phyloP scores from a whole-genome alignment of 2,329 filamentous ascomycete genomes.

The Coniochaeta sp. region DNA sequence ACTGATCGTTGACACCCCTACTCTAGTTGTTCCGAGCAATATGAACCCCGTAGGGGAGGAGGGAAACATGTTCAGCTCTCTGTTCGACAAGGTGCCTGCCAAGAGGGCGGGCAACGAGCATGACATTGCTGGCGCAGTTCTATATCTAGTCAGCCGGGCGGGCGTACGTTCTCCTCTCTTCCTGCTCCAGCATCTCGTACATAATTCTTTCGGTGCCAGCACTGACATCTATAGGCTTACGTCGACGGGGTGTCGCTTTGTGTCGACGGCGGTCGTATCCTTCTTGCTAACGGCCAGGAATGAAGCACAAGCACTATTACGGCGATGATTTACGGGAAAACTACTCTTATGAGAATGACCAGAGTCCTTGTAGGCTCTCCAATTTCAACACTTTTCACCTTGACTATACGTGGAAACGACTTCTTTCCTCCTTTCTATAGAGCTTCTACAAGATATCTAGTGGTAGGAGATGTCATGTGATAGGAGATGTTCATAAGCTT shows the following conservation, averaged over 20 bases:
- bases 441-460: no score
- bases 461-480: no score
- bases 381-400: no score
- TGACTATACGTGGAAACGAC: no score
- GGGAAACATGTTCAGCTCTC: conserved; percentile 22
- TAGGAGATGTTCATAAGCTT: no score
- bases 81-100: conserved; percentile 24
- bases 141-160: conserved; percentile 22
- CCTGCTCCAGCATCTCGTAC: not conserved
- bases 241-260: conserved; percentile 22
- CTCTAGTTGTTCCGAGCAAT: conserved; percentile 23
- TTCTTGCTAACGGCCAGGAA: conserved; percentile 22
- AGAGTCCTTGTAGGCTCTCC: no score
- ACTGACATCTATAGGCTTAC: conserved; percentile 15
- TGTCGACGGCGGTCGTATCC: conserved; percentile 21
- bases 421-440: no score
- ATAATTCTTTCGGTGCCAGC: not conserved
- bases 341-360: no score
- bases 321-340: not conserved
- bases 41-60: conserved; percentile 24
- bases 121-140: conserved; percentile 21
- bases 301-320: not conserved
- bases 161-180: conserved; percentile 16
- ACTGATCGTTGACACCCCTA: not conserved
- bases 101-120: conserved; percentile 20